These are phyloP conservation scores for Tilletia horrida DNA, from an alignment of 1,284 basidiomycete genomes.

Conservation along the genomic window DNA sequence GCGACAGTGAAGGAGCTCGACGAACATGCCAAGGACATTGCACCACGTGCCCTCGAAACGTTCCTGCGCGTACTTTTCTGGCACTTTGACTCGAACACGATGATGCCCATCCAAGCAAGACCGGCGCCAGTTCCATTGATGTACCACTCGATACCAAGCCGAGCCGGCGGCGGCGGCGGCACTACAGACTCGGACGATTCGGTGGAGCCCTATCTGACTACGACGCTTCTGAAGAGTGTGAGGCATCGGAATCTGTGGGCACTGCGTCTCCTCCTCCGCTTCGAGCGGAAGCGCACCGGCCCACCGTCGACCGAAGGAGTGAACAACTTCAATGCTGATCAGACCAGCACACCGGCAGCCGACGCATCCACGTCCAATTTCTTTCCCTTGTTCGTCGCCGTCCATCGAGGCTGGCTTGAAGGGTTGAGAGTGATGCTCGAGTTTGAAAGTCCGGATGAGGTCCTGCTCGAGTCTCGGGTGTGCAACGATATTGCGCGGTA, in stretches of 20 bases:
- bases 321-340: no score
- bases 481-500: constrained; percentile 4
- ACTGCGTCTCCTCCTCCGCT: constrained; percentile 1
- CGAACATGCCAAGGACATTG: neutral
- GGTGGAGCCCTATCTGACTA: neutral
- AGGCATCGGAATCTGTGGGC: neutral
- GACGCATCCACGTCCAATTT: no score
- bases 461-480: neutral
- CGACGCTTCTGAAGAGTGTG: neutral
- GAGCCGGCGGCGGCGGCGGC: no score
- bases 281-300: neutral
- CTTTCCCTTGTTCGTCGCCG: neutral
- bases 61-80: constrained; percentile 15
- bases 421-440: neutral
- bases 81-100: neutral
- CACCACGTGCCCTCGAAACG: neutral
- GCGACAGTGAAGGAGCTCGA: neutral
- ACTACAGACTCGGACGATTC: neutral
- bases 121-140: neutral
- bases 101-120: neutral
- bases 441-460: constrained; percentile 5
- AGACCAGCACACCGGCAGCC: no score
- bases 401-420: neutral
- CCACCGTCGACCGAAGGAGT: no score
- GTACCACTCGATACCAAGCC: neutral